Percentiles rank a stretch among this genome's conserved stretches.
phyloP scores from a whole-genome alignment of 1,284 basidiomycete genomes.

The Microbotryum scabiosae region DNA sequence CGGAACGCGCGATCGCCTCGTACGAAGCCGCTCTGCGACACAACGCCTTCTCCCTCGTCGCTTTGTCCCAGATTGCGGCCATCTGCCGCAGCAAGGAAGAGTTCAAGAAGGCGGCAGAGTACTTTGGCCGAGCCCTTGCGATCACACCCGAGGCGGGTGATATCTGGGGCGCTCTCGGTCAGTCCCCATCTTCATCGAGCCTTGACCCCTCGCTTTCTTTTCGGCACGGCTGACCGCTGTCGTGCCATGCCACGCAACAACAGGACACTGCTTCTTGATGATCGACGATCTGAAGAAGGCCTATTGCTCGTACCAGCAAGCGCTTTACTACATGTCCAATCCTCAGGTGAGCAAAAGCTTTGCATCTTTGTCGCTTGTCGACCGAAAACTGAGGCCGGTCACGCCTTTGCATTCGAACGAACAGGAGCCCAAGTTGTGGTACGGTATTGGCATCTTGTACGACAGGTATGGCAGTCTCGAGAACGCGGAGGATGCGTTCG shows the following conservation, averaged over 20 bases:
- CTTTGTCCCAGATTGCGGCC: conserved; percentile 74
- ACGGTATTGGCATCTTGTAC: conserved; percentile 97
- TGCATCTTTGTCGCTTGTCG: background rate
- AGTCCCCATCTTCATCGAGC: background rate
- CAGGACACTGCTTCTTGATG: conserved; percentile 94
- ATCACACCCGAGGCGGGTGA: conserved; percentile 31
- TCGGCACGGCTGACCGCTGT: background rate
- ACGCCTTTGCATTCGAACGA: conserved; percentile 32
- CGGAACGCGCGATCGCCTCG: conserved; percentile 75
- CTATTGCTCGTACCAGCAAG: conserved; percentile 97
- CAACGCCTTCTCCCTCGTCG: conserved; percentile 77
- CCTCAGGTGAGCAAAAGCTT: conserved; percentile 58
- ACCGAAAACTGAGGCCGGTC: background rate
- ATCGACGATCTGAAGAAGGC: conserved; percentile 98
- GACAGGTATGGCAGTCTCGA: conserved; percentile 97
- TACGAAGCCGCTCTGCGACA: conserved; percentile 88
- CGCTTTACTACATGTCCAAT: conserved; percentile 87
- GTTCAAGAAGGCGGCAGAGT: conserved; percentile 42
- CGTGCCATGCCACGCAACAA: background rate
- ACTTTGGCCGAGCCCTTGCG: conserved; percentile 33
- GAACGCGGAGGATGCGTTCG: conserved; percentile 97
- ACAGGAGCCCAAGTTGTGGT: conserved; percentile 98
- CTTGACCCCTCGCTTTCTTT: background rate
- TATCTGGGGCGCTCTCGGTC: conserved; percentile 35
- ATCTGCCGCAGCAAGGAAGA: conserved; percentile 50